Evolutionary conservation across 306 rosid genomes (phyloP), one percentile per base, ranked within the genome.

Genomic region (Medicago lupulina): DNA sequence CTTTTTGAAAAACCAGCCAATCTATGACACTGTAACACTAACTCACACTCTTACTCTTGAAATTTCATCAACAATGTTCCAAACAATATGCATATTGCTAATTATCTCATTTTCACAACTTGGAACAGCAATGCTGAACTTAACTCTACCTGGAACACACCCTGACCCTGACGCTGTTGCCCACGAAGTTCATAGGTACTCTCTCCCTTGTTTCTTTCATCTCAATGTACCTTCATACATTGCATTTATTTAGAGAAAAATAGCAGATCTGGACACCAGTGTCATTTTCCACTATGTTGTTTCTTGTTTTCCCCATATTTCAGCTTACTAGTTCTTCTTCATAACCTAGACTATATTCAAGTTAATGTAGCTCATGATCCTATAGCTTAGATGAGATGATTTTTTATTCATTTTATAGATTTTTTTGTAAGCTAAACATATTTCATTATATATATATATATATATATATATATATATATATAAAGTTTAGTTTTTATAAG

Each of bases 101-200:
- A 25, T 85, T 77, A 16, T 85, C 79, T 85, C 86, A 2, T 62
- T 86, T 50, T 71, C 69, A 13, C 79, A 63, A 1, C 85, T 79
- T 53, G 86, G 75, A 66, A 9, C 41, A 9, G 82, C 92, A 69
- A 68, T 77, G 78, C 83, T 88, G 80, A 93, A 91, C 86, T 68
- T 89, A 79, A 94, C 94, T 71, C 91, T 94, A 47, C 88, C 97
- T 0, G 97, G 98, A 13, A 88, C 91, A 38, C 97, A 94, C 62
- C 98, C 98, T 6, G 83, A 87, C 79, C 98, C 98, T 0, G 96
- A 94, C 17, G 83, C 89, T 38, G 97, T 94, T 51, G 98, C 83
- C 4, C 91, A 75, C 21, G 89, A 91, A 81, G 91, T 91, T 82
- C 94, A 94, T 34, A 86, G 97, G 98, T 91, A 63, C 43, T 31